Conservation (phyloP, 805 yeast genomes). For the Suhomyces vadensis region DNA sequence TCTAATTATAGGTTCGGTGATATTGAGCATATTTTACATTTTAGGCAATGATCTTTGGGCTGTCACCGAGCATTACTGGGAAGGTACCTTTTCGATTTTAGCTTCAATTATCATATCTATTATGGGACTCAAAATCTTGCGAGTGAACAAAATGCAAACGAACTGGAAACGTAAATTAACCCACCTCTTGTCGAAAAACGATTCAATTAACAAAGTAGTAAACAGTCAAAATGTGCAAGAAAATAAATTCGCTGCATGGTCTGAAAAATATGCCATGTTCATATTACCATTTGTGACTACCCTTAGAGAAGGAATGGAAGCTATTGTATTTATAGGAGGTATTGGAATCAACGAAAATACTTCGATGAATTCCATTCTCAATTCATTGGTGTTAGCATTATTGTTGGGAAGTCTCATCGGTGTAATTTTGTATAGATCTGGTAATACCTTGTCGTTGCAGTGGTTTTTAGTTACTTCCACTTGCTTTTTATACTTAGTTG, state of each 20-base stretch:
- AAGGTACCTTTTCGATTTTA: slow-evolving; percentile 44
- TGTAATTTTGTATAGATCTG: slow-evolving; percentile 67
- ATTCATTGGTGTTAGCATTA: slow-evolving; percentile 62
- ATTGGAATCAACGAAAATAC: slow-evolving; percentile 49
- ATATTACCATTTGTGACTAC: slow-evolving; percentile 84
- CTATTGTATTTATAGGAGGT: slow-evolving; percentile 90
- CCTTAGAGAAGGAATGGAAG: slow-evolving; percentile 86
- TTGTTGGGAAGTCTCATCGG: slow-evolving; percentile 66
- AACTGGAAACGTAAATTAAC: slow-evolving; percentile 46
- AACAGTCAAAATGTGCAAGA: slow-evolving; percentile 5
- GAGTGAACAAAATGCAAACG: slow-evolving; percentile 45
- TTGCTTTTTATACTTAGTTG: slow-evolving; percentile 77
- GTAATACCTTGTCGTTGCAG: slow-evolving; percentile 74
- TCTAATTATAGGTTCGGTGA: slow-evolving; percentile 40
- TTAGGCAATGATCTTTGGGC: slow-evolving; percentile 48
- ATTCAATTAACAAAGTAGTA: slow-evolving; percentile 21
- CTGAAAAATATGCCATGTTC: slow-evolving; percentile 68
- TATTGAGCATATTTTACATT: slow-evolving; percentile 40
- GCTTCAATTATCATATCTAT: slow-evolving; percentile 47
- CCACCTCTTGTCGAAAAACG: slow-evolving; percentile 24
- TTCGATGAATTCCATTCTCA: slow-evolving; percentile 47
- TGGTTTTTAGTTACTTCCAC: slow-evolving; percentile 74
- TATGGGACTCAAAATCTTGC: slow-evolving; percentile 47
- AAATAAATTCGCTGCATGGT: slow-evolving; percentile 15
- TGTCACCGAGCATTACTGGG: slow-evolving; percentile 50